These are phyloP conservation scores for Microbotryum scabiosae DNA, from an alignment of 1,284 basidiomycete species.

Conservation along the genomic window DNA sequence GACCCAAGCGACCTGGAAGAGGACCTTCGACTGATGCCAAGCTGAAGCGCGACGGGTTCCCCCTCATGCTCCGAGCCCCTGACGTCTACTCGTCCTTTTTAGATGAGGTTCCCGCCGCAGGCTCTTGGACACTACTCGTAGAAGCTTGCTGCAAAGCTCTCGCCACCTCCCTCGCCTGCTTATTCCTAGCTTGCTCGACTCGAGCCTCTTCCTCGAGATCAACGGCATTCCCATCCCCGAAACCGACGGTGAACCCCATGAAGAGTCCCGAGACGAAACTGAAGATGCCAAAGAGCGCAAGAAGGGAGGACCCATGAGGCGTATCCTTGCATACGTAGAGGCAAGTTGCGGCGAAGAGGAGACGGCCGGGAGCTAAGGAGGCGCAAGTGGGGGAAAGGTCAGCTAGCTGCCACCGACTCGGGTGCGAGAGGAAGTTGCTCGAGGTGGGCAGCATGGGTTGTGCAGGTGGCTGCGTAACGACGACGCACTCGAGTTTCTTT, in stretches of 20 bases:
- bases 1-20: too few relatives aligned
- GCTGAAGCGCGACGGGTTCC: too few relatives aligned
- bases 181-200: too few relatives aligned
- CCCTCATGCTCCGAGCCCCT: too few relatives aligned
- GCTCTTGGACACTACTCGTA: too few relatives aligned
- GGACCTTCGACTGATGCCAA: too few relatives aligned
- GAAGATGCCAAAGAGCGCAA: conserved; percentile 8
- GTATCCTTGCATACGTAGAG: conserved; percentile 7
- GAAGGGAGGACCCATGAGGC: conserved; percentile 4
- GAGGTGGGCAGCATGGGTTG: background rate
- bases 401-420: background rate
- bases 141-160: too few relatives aligned
- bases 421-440: too few relatives aligned
- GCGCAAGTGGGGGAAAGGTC: background rate
- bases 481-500: conserved; percentile 16
- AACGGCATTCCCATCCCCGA: conserved; percentile 21
- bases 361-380: conserved; percentile 11
- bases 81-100: too few relatives aligned
- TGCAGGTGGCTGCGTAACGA: background rate
- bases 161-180: too few relatives aligned
- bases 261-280: conserved; percentile 3
- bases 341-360: conserved; percentile 5
- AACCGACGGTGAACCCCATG: conserved; percentile 17
- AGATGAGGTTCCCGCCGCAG: too few relatives aligned
- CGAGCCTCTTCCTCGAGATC: conserved; percentile 11